Conservation (phyloP, 805 yeast genomes). For the Zygoascus ofunaensis region DNA sequence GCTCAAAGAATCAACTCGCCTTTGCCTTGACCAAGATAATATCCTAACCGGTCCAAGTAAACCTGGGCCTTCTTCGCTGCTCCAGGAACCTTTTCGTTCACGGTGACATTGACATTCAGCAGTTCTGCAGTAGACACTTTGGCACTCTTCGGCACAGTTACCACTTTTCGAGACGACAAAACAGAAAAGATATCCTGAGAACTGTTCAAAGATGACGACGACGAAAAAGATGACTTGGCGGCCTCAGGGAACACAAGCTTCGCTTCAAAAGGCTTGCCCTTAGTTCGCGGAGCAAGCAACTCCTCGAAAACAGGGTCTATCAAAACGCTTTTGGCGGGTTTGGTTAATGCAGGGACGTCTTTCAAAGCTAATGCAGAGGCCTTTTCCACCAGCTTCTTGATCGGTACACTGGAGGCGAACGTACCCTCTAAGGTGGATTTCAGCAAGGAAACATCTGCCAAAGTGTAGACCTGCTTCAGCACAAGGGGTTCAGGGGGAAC, state of each 20-base stretch:
- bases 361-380: slow-evolving; percentile 39
- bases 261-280: slow-evolving; percentile 33
- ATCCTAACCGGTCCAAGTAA: slow-evolving; percentile 25
- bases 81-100: slow-evolving; percentile 26
- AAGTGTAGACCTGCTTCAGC: slow-evolving; percentile 9
- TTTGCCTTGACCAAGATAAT: slow-evolving; percentile 19
- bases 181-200: slow-evolving; percentile 26
- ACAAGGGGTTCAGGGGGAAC: slow-evolving; percentile 12
- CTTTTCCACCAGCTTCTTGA: slow-evolving; percentile 31
- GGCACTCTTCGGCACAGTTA: slow-evolving; percentile 6
- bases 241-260: slow-evolving; percentile 26
- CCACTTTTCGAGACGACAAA: slow-evolving; percentile 16
- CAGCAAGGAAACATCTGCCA: slow-evolving; percentile 14
- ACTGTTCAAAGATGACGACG: slow-evolving; percentile 10
- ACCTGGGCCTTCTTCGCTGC: slow-evolving; percentile 39
- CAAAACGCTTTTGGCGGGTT: slow-evolving; percentile 31
- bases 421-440: slow-evolving; percentile 17
- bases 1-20: slow-evolving; percentile 16
- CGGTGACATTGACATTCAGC: slow-evolving; percentile 21
- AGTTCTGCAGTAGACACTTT: slow-evolving; percentile 19
- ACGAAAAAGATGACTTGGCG: slow-evolving; percentile 7
- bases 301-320: slow-evolving; percentile 56
- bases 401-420: slow-evolving; percentile 23
- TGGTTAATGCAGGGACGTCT: slow-evolving; percentile 21
- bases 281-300: slow-evolving; percentile 38